Evolutionary conservation across 805 yeast species (phyloP).

Genomic region (Metschnikowia shivogae): DNA sequence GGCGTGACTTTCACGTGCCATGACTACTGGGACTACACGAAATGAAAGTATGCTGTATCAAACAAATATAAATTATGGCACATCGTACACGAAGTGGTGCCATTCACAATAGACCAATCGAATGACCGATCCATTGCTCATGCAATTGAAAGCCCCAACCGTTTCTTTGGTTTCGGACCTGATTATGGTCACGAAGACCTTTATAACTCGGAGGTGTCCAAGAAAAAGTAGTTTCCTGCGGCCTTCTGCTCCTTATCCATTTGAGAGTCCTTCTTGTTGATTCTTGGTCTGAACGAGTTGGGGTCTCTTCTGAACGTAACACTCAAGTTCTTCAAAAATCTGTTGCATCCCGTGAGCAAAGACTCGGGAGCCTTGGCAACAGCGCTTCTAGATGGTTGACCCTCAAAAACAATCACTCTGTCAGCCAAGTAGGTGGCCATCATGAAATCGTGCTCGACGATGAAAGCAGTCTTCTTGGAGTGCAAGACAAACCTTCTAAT

Average conservation of each 20-base stretch:
- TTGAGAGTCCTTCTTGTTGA: constrained; percentile 95
- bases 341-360: constrained; percentile 93
- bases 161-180: constrained; percentile 6
- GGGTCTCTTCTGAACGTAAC: constrained; percentile 99
- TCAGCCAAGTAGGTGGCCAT: constrained; percentile 99
- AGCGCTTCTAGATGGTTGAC: constrained; percentile 83
- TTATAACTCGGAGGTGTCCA: constrained; percentile 57
- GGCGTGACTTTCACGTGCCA: constrained; percentile 14
- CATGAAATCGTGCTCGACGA: constrained; percentile 99
- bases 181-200: constrained; percentile 7
- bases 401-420: constrained; percentile 97
- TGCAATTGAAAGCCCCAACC: constrained; percentile 16
- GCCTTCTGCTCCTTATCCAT: constrained; percentile 98
- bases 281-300: constrained; percentile 96
- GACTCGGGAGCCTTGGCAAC: constrained; percentile 87
- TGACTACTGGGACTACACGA: neutral
- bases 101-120: constrained; percentile 14
- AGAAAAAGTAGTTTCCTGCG: constrained; percentile 91
- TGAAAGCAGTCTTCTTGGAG: constrained; percentile 96
- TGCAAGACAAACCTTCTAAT: constrained; percentile 95
- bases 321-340: constrained; percentile 92
- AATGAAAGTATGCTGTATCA: constrained; percentile 12
- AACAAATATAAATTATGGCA: constrained; percentile 15
- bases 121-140: constrained; percentile 15
- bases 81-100: constrained; percentile 15